Base-by-base conservation (phyloP, 2,329 filamentous ascomycete species). In the Cercospora sp. region DNA sequence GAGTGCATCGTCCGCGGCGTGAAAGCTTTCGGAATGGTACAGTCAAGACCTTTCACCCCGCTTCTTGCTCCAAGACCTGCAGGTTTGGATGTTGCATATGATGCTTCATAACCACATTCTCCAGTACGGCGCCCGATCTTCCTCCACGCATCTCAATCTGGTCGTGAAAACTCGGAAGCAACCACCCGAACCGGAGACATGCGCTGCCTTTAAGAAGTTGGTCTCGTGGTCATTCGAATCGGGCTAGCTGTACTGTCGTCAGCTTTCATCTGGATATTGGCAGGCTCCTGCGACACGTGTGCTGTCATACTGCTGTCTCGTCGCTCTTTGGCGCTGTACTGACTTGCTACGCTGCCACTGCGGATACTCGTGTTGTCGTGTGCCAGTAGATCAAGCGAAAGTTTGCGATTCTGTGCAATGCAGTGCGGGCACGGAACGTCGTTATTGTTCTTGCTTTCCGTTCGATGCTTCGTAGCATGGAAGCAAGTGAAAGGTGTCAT, bases 351-450 rank as follows among this genome's bases (percentile, higher is more conserved):
- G 37, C 59, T 61, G 34, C 21, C 37, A 18, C 59, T 61, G 5
- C 59, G 32, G n/a, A 45, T 61, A 45, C 59, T 63, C 24, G n/a
- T 43, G 18, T 5, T 51, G n/a, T 63, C 61, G 9, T 51, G 28
- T 53, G 26, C 40, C 26, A 63, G 13, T 9, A 63, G 18, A 34
- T 37, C 45, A 7, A 63, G 61, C 13, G 61, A 63, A n/a, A 63
- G 61, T 40, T 55, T 64, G 18, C 62, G 62, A 40, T 64, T 64
- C 49, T 57, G 28, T 21, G 32, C 49, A 10, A 64, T 58, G 37
- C 67, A 71, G 34, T 66, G 55, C 5, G 67, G 70, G 62, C 67
- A 71, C 18, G 68, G 67, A 63, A 63, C 66, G 32, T 63, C 53
- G 3, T 28, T 60, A 9, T 60, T 37, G 28, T 30, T 55, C 13